phyloP scores from a whole-genome alignment of 345 rosid species.

The Citrus hindsii region DNA sequence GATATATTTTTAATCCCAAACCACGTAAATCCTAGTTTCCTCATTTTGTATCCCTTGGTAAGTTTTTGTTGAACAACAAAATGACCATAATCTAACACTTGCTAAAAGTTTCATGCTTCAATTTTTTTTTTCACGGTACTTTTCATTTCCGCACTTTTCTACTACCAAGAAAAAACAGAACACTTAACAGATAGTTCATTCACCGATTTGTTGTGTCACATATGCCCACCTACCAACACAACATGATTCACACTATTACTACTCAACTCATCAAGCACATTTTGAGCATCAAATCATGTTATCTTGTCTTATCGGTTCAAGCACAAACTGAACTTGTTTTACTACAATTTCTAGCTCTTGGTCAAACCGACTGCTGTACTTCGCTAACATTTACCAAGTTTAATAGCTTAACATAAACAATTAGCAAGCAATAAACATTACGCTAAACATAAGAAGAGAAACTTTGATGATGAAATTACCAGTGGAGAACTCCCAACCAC shows the following conservation, averaged over 20 bases:
- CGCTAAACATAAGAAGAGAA: neutral
- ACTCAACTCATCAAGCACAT: neutral
- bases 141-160: neutral
- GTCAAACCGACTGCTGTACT: neutral
- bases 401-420: neutral
- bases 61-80: neutral
- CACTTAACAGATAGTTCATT: neutral
- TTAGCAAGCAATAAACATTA: neutral
- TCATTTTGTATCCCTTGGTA: neutral
- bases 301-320: neutral
- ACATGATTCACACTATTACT: neutral
- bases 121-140: neutral
- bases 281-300: neutral
- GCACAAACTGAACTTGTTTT: neutral
- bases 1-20: neutral
- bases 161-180: neutral
- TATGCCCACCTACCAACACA: neutral
- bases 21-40: neutral
- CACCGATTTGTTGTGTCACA: neutral
- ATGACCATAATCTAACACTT: neutral
- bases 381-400: neutral
- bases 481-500: constrained; percentile 45
- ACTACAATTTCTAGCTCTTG: neutral
- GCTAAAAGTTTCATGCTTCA: neutral
- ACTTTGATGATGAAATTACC: constrained; percentile 32